A percentile compares a stretch with the other conserved stretches of the same genome.
These are phyloP conservation scores for Helichrysum umbraculigerum DNA, from an alignment of 129 eudicot species.

Conservation along the genomic window DNA sequence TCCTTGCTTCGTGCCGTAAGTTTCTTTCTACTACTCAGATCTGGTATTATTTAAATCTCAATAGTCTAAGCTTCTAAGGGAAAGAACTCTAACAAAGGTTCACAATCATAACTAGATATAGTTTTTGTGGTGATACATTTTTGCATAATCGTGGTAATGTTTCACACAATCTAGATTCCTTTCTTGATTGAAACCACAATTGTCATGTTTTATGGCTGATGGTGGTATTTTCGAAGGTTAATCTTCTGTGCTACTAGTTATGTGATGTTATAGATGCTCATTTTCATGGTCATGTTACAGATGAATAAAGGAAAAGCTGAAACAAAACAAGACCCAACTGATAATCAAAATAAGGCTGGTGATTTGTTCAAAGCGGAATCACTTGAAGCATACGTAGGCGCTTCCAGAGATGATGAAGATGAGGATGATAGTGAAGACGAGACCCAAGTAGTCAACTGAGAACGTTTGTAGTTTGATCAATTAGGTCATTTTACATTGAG, in stretches of 20 bases:
- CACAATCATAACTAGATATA: too few relatives aligned
- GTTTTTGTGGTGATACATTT: too few relatives aligned
- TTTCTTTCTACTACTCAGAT: not conserved
- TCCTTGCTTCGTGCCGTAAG: conserved; percentile 86
- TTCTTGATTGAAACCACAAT: not conserved
- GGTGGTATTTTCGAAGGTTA: not conserved
- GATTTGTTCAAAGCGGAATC: conserved; percentile 56
- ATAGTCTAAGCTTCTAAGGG: too few relatives aligned
- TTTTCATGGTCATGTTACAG: conserved; percentile 42
- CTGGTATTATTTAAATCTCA: too few relatives aligned
- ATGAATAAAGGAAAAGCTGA: conserved; percentile 89
- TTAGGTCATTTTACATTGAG: not conserved
- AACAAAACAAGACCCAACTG: conserved; percentile 44
- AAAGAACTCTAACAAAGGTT: too few relatives aligned
- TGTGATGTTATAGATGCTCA: not conserved
- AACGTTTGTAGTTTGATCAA: conserved; percentile 8
- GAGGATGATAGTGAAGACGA: conserved; percentile 44
- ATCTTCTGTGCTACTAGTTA: not conserved
- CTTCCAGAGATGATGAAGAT: conserved; percentile 44
- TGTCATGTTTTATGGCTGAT: not conserved
- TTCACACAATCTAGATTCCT: not conserved
- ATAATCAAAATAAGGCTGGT: conserved; percentile 60
- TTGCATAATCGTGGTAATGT: not conserved
- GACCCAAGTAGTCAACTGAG: conserved; percentile 39
- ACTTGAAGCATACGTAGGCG: conserved; percentile 67